Conservation (phyloP, 2,329 filamentous ascomycete species). For the Trichoderma hamatum region DNA sequence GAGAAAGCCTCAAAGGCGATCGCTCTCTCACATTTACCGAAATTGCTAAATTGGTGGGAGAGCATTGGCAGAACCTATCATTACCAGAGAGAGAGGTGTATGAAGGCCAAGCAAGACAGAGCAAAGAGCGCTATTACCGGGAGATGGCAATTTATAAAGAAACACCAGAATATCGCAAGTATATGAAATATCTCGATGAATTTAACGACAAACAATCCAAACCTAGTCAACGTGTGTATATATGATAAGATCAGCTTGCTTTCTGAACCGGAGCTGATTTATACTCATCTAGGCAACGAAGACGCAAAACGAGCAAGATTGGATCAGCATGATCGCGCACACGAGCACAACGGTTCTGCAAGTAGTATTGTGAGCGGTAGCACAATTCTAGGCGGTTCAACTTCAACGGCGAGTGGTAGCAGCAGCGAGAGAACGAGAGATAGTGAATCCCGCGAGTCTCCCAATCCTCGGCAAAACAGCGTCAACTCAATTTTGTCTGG, state of each 20-base stretch:
- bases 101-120: constrained; percentile 70
- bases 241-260: neutral
- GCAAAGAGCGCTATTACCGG: constrained; percentile 77
- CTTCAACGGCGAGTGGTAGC: constrained; percentile 48
- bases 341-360: constrained; percentile 40
- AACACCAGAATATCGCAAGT: constrained; percentile 68
- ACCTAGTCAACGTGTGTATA: constrained; percentile 55
- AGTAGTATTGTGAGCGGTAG: constrained; percentile 41
- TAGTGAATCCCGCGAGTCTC: constrained; percentile 55
- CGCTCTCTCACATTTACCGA: constrained; percentile 75
- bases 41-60: constrained; percentile 79
- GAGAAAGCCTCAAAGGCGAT: constrained; percentile 75
- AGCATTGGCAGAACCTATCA: constrained; percentile 76
- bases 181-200: constrained; percentile 72
- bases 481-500: constrained; percentile 53
- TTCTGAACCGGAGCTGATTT: constrained; percentile 20
- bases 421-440: constrained; percentile 52
- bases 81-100: constrained; percentile 70
- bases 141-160: constrained; percentile 77
- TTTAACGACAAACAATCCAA: constrained; percentile 74
- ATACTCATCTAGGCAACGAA: constrained; percentile 39
- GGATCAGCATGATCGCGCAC: constrained; percentile 43
- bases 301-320: constrained; percentile 53
- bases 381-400: constrained; percentile 42
- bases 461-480: constrained; percentile 51